phyloP scores from a whole-genome alignment of 2,329 filamentous ascomycete species.

The Periconia sp. region DNA sequence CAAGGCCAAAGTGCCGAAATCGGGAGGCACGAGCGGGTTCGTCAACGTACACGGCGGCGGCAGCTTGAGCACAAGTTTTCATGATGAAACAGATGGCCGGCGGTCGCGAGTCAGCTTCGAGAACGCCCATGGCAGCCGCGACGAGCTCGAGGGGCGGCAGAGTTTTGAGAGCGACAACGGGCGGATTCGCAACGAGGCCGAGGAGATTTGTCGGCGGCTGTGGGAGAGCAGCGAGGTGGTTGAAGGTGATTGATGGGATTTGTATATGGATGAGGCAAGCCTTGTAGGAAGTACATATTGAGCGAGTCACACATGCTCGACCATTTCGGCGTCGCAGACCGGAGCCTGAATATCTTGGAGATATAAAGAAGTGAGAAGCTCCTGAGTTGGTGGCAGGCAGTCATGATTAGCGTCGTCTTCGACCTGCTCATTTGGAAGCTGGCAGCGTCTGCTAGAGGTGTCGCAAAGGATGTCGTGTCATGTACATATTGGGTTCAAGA shows the following conservation, averaged over 20 bases:
- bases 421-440: conserved; percentile 1
- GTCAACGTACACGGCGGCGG: conserved; percentile 29
- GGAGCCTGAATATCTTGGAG: no score
- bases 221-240: conserved; percentile 48
- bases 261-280: conserved; percentile 2
- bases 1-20: conserved; percentile 28
- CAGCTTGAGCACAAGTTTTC: conserved; percentile 40
- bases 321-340: no score
- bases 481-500: conserved; percentile 1
- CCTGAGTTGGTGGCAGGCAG: background rate
- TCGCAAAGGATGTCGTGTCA: background rate
- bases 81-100: conserved; percentile 38
- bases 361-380: no score
- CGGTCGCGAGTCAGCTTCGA: conserved; percentile 40
- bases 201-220: conserved; percentile 48
- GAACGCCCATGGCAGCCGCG: conserved; percentile 25
- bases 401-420: background rate
- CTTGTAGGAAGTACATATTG: no score
- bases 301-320: no score
- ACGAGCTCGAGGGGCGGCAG: conserved; percentile 29
- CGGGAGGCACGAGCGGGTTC: conserved; percentile 30
- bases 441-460: background rate
- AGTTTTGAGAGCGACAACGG: conserved; percentile 38
- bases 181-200: conserved; percentile 39
- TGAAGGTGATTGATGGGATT: conserved; percentile 39